Percentiles rank a stretch among this genome's conserved stretches.
Conservation (phyloP, 2,329 filamentous ascomycete species). For the Paecilomyces sp. region DNA sequence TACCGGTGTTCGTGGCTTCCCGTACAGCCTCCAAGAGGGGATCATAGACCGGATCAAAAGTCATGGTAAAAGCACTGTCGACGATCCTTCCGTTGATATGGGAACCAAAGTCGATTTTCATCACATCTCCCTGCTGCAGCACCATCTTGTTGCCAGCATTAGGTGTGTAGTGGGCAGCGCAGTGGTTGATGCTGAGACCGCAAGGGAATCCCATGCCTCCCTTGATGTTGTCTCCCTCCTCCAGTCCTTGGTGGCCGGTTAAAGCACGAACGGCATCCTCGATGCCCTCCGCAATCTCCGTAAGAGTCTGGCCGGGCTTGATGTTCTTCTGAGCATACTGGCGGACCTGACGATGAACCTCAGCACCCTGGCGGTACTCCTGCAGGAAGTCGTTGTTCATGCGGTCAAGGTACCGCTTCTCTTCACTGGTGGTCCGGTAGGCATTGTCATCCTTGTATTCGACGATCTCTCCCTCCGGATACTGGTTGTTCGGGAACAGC, state of each 20-base stretch:
- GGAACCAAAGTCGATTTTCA: conserved; percentile 68
- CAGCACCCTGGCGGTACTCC: conserved; percentile 78
- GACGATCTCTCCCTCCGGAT: conserved; percentile 70
- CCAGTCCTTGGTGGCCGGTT: conserved; percentile 67
- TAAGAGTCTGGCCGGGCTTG: conserved; percentile 72
- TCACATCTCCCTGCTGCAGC: conserved; percentile 58
- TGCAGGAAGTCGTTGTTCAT: conserved; percentile 71
- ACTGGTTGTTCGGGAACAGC: conserved; percentile 65
- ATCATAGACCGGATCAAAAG: conserved; percentile 62
- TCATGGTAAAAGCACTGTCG: conserved; percentile 63
- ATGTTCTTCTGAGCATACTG: conserved; percentile 75
- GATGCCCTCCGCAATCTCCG: conserved; percentile 79
- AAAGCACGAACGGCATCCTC: conserved; percentile 73
- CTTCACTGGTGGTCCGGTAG: conserved; percentile 73
- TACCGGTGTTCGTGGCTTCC: conserved; percentile 65
- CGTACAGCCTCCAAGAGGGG: conserved; percentile 60
- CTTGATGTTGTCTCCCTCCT: conserved; percentile 69
- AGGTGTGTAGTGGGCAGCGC: conserved; percentile 79
- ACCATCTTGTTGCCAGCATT: conserved; percentile 78
- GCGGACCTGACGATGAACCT: conserved; percentile 81
- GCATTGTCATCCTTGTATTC: conserved; percentile 72
- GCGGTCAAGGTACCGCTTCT: conserved; percentile 75
- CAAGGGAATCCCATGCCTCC: conserved; percentile 84
- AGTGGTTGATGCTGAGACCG: conserved; percentile 76
- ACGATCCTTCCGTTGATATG: conserved; percentile 66